These are phyloP conservation scores for Saccharomycopsis guyanensis DNA, from an alignment of 805 yeast species.

Conservation along the genomic window DNA sequence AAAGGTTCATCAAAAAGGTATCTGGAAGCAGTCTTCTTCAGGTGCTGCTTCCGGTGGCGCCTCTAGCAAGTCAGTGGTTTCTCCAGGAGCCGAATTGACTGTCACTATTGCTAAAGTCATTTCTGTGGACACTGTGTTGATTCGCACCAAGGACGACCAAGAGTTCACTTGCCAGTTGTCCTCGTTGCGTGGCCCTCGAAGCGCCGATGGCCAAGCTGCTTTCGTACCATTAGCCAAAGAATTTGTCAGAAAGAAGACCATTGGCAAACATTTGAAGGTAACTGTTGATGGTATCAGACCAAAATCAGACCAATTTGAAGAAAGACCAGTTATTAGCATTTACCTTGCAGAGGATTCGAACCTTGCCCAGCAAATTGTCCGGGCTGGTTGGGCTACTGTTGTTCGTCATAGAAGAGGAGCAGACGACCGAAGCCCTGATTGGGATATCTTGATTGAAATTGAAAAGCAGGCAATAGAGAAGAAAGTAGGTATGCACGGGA, in stretches of 20 bases:
- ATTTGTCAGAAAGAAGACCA: slow-evolving; percentile 56
- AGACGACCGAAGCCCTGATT: slow-evolving; percentile 58
- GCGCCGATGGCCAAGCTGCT: slow-evolving; percentile 48
- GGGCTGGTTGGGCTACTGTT: slow-evolving; percentile 69
- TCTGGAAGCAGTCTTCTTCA: slow-evolving; percentile 40
- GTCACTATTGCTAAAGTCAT: slow-evolving; percentile 56
- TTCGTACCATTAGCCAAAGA: slow-evolving; percentile 65
- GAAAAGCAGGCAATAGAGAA: slow-evolving; percentile 52
- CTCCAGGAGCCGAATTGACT: slow-evolving; percentile 41
- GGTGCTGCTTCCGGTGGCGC: slow-evolving; percentile 22
- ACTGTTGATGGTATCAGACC: slow-evolving; percentile 58
- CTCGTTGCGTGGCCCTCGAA: slow-evolving; percentile 69
- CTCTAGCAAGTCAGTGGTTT: slow-evolving; percentile 26
- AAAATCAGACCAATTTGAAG: slow-evolving; percentile 52
- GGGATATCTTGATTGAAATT: slow-evolving; percentile 70
- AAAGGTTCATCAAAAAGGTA: slow-evolving; percentile 43
- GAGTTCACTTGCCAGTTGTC: slow-evolving; percentile 68
- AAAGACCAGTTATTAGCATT: slow-evolving; percentile 58
- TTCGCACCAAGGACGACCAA: slow-evolving; percentile 40
- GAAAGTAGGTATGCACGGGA: slow-evolving; percentile 57
- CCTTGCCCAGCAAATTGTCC: slow-evolving; percentile 52
- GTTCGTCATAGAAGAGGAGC: slow-evolving; percentile 71
- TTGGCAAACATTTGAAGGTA: slow-evolving; percentile 64
- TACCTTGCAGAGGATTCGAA: slow-evolving; percentile 46
- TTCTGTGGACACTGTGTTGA: slow-evolving; percentile 57